Evolutionary conservation across 495 filamentous ascomycete genomes (phyloP), one percentile per base, ranked within the genome.

Genomic region (Letharia columbiana): DNA sequence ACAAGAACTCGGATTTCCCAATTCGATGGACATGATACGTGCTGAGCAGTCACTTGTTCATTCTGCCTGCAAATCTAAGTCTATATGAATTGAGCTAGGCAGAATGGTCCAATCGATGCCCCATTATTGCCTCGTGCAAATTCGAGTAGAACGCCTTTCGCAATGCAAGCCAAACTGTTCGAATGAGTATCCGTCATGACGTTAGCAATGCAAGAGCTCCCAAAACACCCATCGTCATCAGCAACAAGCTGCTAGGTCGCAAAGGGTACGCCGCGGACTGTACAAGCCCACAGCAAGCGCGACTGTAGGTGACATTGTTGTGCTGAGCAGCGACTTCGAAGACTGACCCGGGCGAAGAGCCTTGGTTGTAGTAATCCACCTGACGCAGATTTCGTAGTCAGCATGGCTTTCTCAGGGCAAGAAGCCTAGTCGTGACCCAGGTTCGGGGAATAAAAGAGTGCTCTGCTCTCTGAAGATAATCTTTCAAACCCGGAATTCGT

Each of bases 301-400:
- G 74, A 69, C 85, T 82, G 71, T 91, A 96, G 1, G 87, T 89
- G 61, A 98, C 91, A 66, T 90, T 89, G 74, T 98, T 98, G 72
- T 87, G 85, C 68, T 80, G 73, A 13, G 93, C 93, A 4, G 92
- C 93, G 49, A 94, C 91, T 71, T 93, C 86, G 72, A 98, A 96
- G 52, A 96, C 93, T 6, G 89, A 88, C n/a, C 93, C 93, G 64
- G 84, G 83, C 62, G 77, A 84, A 17, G 77, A 78, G 61, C 89
- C 91, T 61, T 76, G 75, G 70, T 95, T 89, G 76, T 93, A 96
- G 73, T 90, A 95, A 73, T 98, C 93, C 7, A 96, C 23, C 23
- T 28, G 23, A 28, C 23, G 23, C 23, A 28, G 23, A 28, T 28
- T 28, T 28, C 23, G 23, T 28, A 28, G 23, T 28, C 23, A 28